These are phyloP conservation scores for Starmerella sirachaensis DNA, from an alignment of 805 yeast genomes.

Conservation along the genomic window DNA sequence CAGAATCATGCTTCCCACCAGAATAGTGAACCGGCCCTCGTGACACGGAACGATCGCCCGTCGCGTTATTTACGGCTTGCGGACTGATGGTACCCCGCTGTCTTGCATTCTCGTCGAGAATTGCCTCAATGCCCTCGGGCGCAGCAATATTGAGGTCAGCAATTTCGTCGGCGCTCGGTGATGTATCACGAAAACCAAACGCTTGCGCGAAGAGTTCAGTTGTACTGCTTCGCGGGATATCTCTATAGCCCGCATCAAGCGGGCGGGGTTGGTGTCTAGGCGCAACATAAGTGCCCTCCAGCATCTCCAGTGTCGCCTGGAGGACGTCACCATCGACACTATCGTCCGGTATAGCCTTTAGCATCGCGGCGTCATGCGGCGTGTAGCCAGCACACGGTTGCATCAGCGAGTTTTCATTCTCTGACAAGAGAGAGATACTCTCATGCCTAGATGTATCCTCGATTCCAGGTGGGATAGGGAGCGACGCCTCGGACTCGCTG, in stretches of 20 bases:
- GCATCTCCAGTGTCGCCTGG: slow-evolving; percentile 56
- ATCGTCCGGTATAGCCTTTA: slow-evolving; percentile 80
- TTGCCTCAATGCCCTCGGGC: slow-evolving; percentile 3
- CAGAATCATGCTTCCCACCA: too few relatives aligned
- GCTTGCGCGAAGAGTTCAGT: slow-evolving; percentile 12
- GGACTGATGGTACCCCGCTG: too few relatives aligned
- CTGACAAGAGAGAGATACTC: slow-evolving; percentile 22
- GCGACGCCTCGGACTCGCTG: too few relatives aligned
- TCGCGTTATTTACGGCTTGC: too few relatives aligned
- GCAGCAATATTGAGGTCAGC: slow-evolving; percentile 2
- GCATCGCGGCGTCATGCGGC: slow-evolving; percentile 52
- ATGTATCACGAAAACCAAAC: neutral
- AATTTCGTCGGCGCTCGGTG: neutral
- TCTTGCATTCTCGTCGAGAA: too few relatives aligned
- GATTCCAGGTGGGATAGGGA: too few relatives aligned
- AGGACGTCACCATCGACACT: slow-evolving; percentile 58
- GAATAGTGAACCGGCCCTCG: too few relatives aligned
- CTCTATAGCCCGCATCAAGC: slow-evolving; percentile 4
- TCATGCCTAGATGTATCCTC: too few relatives aligned
- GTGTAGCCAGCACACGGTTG: slow-evolving; percentile 34
- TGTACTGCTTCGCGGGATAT: slow-evolving; percentile 11
- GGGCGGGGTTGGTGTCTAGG: neutral
- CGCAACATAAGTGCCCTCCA: slow-evolving; percentile 50
- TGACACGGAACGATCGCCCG: too few relatives aligned
- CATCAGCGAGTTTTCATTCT: slow-evolving; percentile 23